Evolutionary conservation across 2,329 filamentous ascomycete species (phyloP), one percentile per base, ranked within the genome.

Genomic region (Diplodia mutila): DNA sequence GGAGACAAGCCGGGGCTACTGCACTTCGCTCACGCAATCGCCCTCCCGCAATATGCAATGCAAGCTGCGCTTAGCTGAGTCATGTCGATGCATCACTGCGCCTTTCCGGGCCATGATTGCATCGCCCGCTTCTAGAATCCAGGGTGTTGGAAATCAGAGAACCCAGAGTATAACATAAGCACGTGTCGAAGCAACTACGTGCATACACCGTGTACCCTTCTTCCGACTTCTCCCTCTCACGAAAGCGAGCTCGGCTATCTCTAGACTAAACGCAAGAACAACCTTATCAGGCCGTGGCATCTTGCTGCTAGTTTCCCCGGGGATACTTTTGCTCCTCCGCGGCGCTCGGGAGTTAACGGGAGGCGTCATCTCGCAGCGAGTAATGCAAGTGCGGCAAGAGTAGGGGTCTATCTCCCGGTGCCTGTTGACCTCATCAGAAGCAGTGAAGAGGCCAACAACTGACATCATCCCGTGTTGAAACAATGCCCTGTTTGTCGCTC

Each of bases 71-170:
- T n/a, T 9, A 11, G 25, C 25, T 61, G 57, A 61, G 8, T 61
- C 57, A 61, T 34, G 16, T n/a, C n/a, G n/a, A n/a, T 6, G 12
- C 39, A n/a, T n/a, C n/a, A n/a, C 9, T 32, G 57, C 57, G 29
- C 29, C 34, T 37, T 37, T 37, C 34, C 11, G 34, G 34, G 8
- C n/a, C 57, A 42, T 49, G 18, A 14, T 29, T 42, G 57, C 57
- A 16, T 23, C 12, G 29, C 6, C 29, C 29, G 29, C 29, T 48
- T 61, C 55, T 61, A 61, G 55, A 61, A 46, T 61, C 55, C 37
- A 6, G 55, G 39, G 23, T 9, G 37, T 61, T 61, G 55, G 55
- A 61, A 61, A 61, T 61, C 55, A 61, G 39, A 61, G 27, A n/a
- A n/a, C n/a, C n/a, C n/a, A n/a, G n/a, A n/a, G n/a, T n/a, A n/a